Evolutionary conservation across 2,329 filamentous ascomycete genomes (phyloP), one percentile per base, ranked within the genome.

Genomic region (Alternaria novae-zelandiae): DNA sequence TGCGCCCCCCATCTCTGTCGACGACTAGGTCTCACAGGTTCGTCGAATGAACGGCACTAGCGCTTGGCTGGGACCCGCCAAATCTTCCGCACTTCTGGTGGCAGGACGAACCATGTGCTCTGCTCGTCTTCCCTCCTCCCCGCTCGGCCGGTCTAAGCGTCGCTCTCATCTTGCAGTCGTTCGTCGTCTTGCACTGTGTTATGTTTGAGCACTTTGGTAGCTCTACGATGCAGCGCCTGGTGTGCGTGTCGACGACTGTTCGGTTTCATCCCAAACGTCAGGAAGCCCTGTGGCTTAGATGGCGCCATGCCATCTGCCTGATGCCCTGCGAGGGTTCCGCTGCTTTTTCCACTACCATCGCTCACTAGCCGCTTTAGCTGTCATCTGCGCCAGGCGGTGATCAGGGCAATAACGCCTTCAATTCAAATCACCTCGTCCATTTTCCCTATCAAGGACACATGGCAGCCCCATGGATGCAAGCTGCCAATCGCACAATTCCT

Each of bases 21-120:
- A 36, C 49, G 49, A 41, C 44, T 28, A 49, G 44, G 55, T 57
- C n/a, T 47, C 54, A 57, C 55, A 41, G 55, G 20, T 46, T 57
- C 43, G 44, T 57, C 55, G 55, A 43, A 50, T 57, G 44, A 49
- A 57, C 25, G 55, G 55, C 44, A 43, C 45, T 61, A 61, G 59
- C 59, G 59, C 54, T 53, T 53, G 49, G 49, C 49, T 53, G 49
- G 49, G 45, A 45, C 45, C 59, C 59, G 56, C 59, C 59, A 47
- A 58, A 58, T 58, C 45, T 61, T 57, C 53, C 59, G 45, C 58
- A 57, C 30, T 45, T 44, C 59, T 45, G 54, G 43, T 21, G 28
- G 55, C 55, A 57, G 44, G 45, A 50, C 44, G 43, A 57, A 50
- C 55, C 28, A 49, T 57, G 55, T 46, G 36, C 45, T 49, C 45